These are phyloP conservation scores for Diutina neorugosa DNA, from an alignment of 1,139 yeast genomes.

Conservation along the genomic window DNA sequence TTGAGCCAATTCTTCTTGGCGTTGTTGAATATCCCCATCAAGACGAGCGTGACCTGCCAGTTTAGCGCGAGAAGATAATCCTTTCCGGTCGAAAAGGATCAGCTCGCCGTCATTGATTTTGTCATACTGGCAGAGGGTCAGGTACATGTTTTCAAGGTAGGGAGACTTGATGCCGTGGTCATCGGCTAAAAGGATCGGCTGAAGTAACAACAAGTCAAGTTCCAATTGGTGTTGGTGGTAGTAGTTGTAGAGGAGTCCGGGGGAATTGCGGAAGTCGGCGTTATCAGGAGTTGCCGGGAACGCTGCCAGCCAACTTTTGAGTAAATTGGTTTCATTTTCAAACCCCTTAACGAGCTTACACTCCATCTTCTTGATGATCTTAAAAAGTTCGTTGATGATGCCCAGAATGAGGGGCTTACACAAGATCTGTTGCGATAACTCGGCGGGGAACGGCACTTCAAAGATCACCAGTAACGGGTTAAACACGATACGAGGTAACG, in stretches of 20 bases:
- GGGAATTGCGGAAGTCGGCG: slow-evolving; percentile 18
- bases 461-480: slow-evolving; percentile 65
- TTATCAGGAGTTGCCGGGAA: slow-evolving; percentile 20
- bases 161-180: slow-evolving; percentile 81
- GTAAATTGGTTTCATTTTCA: slow-evolving; percentile 49
- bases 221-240: slow-evolving; percentile 43
- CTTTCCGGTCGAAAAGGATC: slow-evolving; percentile 22
- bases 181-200: slow-evolving; percentile 80
- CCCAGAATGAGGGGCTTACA: slow-evolving; percentile 83
- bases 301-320: slow-evolving; percentile 39
- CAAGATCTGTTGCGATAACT: slow-evolving; percentile 51
- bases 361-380: slow-evolving; percentile 69
- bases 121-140: slow-evolving; percentile 59
- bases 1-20: neutral
- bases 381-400: slow-evolving; percentile 57
- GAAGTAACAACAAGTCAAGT: slow-evolving; percentile 64
- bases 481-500: slow-evolving; percentile 66
- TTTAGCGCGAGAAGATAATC: neutral
- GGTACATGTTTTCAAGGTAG: slow-evolving; percentile 75
- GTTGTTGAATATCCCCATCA: neutral
- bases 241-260: slow-evolving; percentile 43
- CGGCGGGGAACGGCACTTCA: slow-evolving; percentile 53
- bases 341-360: slow-evolving; percentile 55
- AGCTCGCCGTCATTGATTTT: slow-evolving; percentile 32
- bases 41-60: neutral